Evolutionary conservation across 1,284 basidiomycete genomes (phyloP), one percentile per base, ranked within the genome.

Genomic region (Termitomyces sp.): DNA sequence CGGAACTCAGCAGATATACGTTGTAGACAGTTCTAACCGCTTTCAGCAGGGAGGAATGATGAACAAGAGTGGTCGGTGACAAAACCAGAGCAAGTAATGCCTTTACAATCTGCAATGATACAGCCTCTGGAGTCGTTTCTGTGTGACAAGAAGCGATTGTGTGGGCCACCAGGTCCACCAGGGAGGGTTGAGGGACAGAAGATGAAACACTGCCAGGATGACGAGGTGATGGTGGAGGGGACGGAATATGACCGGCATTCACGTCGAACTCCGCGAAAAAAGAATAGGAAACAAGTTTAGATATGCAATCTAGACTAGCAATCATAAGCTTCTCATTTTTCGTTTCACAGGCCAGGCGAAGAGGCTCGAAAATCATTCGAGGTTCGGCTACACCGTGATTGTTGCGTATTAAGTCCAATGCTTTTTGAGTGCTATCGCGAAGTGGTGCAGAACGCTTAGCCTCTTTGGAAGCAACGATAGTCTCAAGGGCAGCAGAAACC

Each of bases 11-110:
- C 31, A 98, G 77, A 69, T 98, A 98, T 55, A 98, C 88, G 67
- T 98, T 98, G 74, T 98, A 98, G 1, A 98, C 94, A 5, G 95
- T 97, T 38, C 95, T 82, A 28, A 98, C 91, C 28, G 95, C 93
- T 70, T 96, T 96, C 61, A 98, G 81, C 36, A 98, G 77, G 12
- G 92, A 91, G 6, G 92, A 95, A 68, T 97, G 94, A 70, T 98
- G 95, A 2, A 97, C 91, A 39, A 92, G 79, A 61, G 90, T 86
- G 39, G 85, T 90, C 3, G 89, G 80, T 6, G 93, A 96, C 38
- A 98, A 77, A 24, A 97, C 87, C 45, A 98, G 76, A 0, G 93
- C 81, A 51, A 98, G 81, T 21, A 98, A 78, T 6, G 93, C 94
- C 70, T 97, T 98, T 59, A 98, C 92, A 58, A 98, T 93, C 67